Base-by-base conservation (phyloP, 257 asterid genomes). In the Fraxinus quadrangulata region DNA sequence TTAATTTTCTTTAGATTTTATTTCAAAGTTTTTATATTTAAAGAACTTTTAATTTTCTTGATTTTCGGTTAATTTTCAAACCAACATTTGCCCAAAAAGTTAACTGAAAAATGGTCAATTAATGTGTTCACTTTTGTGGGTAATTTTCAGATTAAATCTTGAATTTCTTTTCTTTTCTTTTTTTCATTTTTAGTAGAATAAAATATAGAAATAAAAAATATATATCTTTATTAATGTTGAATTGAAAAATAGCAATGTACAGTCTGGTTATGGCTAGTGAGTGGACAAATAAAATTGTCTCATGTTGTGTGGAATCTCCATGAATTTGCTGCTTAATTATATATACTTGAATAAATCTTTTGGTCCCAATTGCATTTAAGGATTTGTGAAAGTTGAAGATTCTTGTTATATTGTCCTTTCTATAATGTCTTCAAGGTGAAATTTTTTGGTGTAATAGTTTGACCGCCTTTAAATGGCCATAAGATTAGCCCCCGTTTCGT, bases 241-340 rank as follows among this genome's bases (percentile, higher is more conserved):
- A 63, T 21, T 21, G 68, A 2, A 63, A 23, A 63, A 63, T 23
- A 23, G 68, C 19, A 61, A 21, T n/a, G 0, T 11, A 21, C 67
- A 61, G 31, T 59, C 31, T 59, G 67, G 31, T 23, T 8, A 61
- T 61, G 67, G 67, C 31, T 59, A 21, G 7, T 59, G 67, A 23
- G 31, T 73, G 21, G 66, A 73, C 42, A 78, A 72, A 56, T 67
- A 67, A 31, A 37, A 28, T 72, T 77, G 75, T 67, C 81, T 37
- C 61, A 49, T 81, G 67, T 63, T 63, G 49, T 31, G 47, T 51
- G 31, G 75, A 79, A 73, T 67, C 75, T 54, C 54, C 36, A 19
- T 34, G 34, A 67, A 47, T 34, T 39, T 61, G 54, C 23, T n/a
- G 47, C 70, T 24, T 63, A 63, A 63, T 61, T 21, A 24, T 23